Evolutionary conservation across 2,329 filamentous ascomycete species (phyloP).

Genomic region (Ceratocystis lukuohia): DNA sequence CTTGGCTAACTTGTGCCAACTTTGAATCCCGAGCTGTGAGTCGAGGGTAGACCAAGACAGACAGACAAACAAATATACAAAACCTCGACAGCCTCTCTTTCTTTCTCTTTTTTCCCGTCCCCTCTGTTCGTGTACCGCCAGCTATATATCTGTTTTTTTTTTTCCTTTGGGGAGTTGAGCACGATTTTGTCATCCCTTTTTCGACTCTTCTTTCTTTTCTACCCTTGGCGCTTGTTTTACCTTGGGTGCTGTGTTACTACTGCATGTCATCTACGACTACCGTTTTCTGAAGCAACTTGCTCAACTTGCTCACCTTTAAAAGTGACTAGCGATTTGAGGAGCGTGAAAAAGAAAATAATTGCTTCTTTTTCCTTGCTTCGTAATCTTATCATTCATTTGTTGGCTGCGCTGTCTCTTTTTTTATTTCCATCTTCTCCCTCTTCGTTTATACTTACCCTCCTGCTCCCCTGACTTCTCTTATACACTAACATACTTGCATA

Average conservation of each 20-base stretch:
- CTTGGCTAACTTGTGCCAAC: neutral
- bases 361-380: neutral
- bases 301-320: conserved; percentile 5
- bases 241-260: conserved; percentile 3
- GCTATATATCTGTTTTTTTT: too few species aligned
- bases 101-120: too few species aligned
- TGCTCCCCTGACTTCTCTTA: neutral
- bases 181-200: neutral
- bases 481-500: too few species aligned
- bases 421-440: neutral
- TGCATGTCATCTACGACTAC: conserved; percentile 2
- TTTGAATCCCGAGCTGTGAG: too few species aligned
- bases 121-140: too few species aligned
- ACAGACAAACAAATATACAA: too few species aligned
- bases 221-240: conserved; percentile 1
- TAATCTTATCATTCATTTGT: neutral
- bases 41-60: too few species aligned
- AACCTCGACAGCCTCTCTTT: too few species aligned
- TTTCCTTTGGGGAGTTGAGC: neutral
- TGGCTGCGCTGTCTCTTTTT: neutral
- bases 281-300: conserved; percentile 6
- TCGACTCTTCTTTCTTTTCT: neutral
- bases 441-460: neutral
- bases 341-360: neutral
- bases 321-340: neutral